A percentile compares a stretch with the other conserved stretches of the same genome.
Conservation (phyloP, 805 yeast species). For the Yamadazyma philogaea region DNA sequence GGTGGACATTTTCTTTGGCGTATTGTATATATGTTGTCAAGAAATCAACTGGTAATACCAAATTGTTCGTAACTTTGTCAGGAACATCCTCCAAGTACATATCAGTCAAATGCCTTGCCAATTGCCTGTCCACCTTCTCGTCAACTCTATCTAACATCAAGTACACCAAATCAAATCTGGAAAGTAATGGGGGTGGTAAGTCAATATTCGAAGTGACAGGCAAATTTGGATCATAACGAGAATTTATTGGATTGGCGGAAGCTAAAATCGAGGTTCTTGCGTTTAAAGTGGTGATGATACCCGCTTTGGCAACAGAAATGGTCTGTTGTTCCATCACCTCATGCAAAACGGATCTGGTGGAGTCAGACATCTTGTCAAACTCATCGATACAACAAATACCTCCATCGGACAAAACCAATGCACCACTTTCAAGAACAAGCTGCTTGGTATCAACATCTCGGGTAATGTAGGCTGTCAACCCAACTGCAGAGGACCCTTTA, state of each 20-base stretch:
- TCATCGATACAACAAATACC: conserved; percentile 99
- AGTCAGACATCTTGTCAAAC: conserved; percentile 94
- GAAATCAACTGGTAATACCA: conserved; percentile 80
- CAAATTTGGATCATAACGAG: conserved; percentile 89
- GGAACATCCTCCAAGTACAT: conserved; percentile 90
- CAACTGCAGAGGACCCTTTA: conserved; percentile 98
- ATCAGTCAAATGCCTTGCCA: conserved; percentile 86
- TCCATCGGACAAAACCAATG: conserved; percentile 92
- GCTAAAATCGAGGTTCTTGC: conserved; percentile 96
- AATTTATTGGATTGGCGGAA: conserved; percentile 95
- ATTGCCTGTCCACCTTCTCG: conserved; percentile 74
- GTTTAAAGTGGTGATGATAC: conserved; percentile 93
- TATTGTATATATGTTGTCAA: conserved; percentile 87
- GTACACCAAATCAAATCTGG: conserved; percentile 93
- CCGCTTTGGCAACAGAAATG: conserved; percentile 96
- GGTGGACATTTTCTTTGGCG: conserved; percentile 82
- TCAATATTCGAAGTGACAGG: conserved; percentile 96
- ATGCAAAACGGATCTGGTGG: conserved; percentile 91
- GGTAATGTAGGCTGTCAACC: conserved; percentile 95
- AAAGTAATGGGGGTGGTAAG: conserved; percentile 90
- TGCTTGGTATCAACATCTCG: conserved; percentile 93
- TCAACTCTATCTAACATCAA: conserved; percentile 90
- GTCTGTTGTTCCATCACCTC: conserved; percentile 99
- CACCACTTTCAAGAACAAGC: conserved; percentile 92
- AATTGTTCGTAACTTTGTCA: conserved; percentile 61